Base-by-base conservation (phyloP, 345 rosid genomes). In the Lepidium aucheri region DNA sequence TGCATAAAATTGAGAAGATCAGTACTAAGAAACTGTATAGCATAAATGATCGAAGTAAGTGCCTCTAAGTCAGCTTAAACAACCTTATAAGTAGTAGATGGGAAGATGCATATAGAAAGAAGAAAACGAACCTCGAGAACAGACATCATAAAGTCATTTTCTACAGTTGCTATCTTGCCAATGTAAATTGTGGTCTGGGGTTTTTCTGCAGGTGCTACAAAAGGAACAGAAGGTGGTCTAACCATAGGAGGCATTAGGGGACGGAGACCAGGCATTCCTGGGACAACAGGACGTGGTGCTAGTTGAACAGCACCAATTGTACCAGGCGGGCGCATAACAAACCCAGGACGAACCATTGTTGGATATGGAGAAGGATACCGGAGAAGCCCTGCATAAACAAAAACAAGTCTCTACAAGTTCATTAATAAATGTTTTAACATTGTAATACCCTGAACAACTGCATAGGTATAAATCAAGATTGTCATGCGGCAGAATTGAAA, bases 171-270 rank as follows among this genome's bases (percentile, higher is more conserved):
- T 75, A 94, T 94, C 87, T 90, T 90, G 83, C 97, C 97, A 74
- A 94, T 81, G 80, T 90, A 94, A 72, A 94, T 90, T 9, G 96
- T 90, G 44, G 96, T 90, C 76, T 90, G 97, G 36, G 97, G 97
- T 79, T 88, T 90, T 79, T 90, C 95, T 12, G 83, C 81, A 13
- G 89, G 90, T 28, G 95, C 75, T 34, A 79, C 76, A n/a, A 72
- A 75, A 49, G 97, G 87, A 75, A 85, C 50, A 60, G 62, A 56
- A 62, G 75, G 81, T 69, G 99, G 99, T 76, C 97, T 83, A 47
- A 85, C 46, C 60, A 85, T 47, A 24, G 87, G 88, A 51, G 89
- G 82, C 61, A 84, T 72, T 18, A 86, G 70, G 2, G 95, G 95
- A 55, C 96, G 96, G 72, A 81, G 84, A 65, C 86, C 96, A 14